These are phyloP conservation scores for Magnaporthiopsis poae DNA, from an alignment of 2,329 filamentous ascomycete genomes.

Conservation along the genomic window DNA sequence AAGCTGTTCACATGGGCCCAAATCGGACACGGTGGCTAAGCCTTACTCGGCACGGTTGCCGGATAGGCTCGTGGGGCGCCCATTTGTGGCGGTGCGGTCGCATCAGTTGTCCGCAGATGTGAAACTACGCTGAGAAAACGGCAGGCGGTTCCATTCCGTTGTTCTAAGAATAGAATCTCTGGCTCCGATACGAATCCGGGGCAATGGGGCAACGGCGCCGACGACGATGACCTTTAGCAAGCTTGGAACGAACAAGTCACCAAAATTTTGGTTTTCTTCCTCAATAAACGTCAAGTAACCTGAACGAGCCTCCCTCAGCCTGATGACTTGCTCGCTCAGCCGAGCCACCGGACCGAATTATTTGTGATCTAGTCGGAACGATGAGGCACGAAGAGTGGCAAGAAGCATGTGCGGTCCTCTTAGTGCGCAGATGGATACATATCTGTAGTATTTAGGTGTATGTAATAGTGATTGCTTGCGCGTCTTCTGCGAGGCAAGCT, in stretches of 20 bases:
- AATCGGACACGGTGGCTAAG: neutral
- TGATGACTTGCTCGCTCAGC: no score
- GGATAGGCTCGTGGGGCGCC: neutral
- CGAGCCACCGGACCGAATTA: no score
- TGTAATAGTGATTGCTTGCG: neutral
- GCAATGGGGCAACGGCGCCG: neutral
- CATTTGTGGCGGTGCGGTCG: neutral
- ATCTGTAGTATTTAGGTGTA: no score
- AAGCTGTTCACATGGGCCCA: conserved; percentile 5
- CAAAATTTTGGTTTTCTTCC: neutral
- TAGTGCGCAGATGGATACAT: no score
- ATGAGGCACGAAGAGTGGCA: no score
- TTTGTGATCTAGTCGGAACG: no score
- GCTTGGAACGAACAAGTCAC: neutral
- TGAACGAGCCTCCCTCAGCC: no score
- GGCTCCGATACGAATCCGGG: neutral
- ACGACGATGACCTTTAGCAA: neutral
- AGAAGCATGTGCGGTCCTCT: no score
- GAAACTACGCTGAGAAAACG: neutral
- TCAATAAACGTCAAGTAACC: no score
- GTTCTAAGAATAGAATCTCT: neutral
- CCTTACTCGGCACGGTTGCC: neutral
- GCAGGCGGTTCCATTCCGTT: neutral
- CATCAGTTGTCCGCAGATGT: neutral
- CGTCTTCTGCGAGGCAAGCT: neutral